These are phyloP conservation scores for Sporisorium sorghi DNA, from an alignment of 1,284 basidiomycete species.

Conservation along the genomic window DNA sequence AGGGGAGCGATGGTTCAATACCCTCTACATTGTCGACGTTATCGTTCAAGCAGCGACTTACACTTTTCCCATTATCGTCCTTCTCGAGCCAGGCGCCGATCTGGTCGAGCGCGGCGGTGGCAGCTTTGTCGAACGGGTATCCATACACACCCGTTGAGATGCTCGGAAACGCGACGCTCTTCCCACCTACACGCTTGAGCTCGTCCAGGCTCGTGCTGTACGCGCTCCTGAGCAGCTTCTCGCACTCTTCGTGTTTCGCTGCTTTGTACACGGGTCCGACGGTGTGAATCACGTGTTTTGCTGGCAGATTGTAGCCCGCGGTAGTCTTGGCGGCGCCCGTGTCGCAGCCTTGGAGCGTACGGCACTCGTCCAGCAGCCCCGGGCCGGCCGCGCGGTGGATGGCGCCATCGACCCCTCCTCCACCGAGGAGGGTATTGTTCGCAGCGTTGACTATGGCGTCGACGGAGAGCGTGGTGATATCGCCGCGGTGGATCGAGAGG, in stretches of 20 bases:
- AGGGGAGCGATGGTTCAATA: neutral
- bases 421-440: slow-evolving; percentile 60
- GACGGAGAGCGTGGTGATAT: slow-evolving; percentile 45
- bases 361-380: slow-evolving; percentile 80
- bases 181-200: slow-evolving; percentile 24
- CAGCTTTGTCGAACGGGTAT: slow-evolving; percentile 61
- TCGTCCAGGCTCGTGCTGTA: slow-evolving; percentile 56
- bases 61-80: slow-evolving; percentile 19
- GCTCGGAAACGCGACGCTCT: slow-evolving; percentile 61
- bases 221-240: slow-evolving; percentile 70
- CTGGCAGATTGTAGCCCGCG: slow-evolving; percentile 71
- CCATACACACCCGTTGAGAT: slow-evolving; percentile 68
- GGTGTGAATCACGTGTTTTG: slow-evolving; percentile 84
- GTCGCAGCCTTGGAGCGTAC: slow-evolving; percentile 74
- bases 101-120: slow-evolving; percentile 47
- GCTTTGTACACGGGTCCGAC: slow-evolving; percentile 82
- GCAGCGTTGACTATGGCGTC: slow-evolving; percentile 67
- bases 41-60: slow-evolving; percentile 12
- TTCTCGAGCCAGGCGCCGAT: slow-evolving; percentile 51
- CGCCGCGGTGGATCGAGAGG: slow-evolving; percentile 21
- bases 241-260: slow-evolving; percentile 4
- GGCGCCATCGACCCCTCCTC: slow-evolving; percentile 78
- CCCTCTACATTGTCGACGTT: neutral
- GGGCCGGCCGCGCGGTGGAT: slow-evolving; percentile 87
- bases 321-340: slow-evolving; percentile 89